phyloP scores from a whole-genome alignment of 2,329 filamentous ascomycete genomes.

The Ceratocystis huliohia region DNA sequence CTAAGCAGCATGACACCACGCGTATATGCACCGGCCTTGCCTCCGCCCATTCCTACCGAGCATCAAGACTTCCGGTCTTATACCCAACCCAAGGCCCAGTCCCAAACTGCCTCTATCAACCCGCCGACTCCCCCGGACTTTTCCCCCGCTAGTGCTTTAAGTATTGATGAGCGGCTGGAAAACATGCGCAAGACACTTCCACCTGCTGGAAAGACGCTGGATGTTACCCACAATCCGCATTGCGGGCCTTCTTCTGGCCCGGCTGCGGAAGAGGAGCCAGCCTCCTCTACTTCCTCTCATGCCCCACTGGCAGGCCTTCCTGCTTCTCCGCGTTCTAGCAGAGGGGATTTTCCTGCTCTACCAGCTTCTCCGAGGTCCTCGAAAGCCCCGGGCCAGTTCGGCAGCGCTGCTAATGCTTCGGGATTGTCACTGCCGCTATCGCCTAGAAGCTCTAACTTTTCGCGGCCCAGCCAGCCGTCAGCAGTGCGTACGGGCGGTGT shows the following conservation, averaged over 20 bases:
- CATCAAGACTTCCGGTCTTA: slow-evolving; percentile 30
- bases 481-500: slow-evolving; percentile 45
- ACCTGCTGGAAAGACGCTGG: not conserved
- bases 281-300: slow-evolving; percentile 36
- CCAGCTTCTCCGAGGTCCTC: slow-evolving; percentile 19
- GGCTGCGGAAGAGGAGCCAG: slow-evolving; percentile 28
- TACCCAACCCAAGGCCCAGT: slow-evolving; percentile 25
- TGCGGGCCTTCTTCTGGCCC: not conserved
- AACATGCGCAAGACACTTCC: not conserved
- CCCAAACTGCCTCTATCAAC: not conserved
- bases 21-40: slow-evolving; percentile 44
- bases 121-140: slow-evolving; percentile 32
- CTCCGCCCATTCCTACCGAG: slow-evolving; percentile 33
- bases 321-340: slow-evolving; percentile 27
- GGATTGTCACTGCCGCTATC: slow-evolving; percentile 33
- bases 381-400: slow-evolving; percentile 2
- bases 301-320: slow-evolving; percentile 39
- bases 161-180: slow-evolving; percentile 36
- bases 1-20: slow-evolving; percentile 46
- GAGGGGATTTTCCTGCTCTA: slow-evolving; percentile 28
- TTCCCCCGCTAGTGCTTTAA: slow-evolving; percentile 35
- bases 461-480: slow-evolving; percentile 37
- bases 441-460: slow-evolving; percentile 39
- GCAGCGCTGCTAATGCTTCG: not conserved
- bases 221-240: no score